A percentile compares a stretch with the other conserved stretches of the same genome.
Evolutionary conservation across 257 asterid genomes (phyloP).

Genomic region (Nyctanthes arbortristis): DNA sequence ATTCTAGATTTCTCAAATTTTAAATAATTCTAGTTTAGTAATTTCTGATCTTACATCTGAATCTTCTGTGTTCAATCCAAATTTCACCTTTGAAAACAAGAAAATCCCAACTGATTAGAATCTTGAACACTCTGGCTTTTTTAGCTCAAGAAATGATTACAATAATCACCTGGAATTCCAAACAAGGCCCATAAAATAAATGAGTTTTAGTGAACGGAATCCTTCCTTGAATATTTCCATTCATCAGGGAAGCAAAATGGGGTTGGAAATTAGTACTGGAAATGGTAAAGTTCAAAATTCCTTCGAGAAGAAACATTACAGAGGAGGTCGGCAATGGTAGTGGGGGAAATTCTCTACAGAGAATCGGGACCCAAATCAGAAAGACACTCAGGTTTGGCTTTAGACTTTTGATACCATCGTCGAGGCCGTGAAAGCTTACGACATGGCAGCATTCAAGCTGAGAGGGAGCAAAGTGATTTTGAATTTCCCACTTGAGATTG

Average conservation of each 20-base stretch:
- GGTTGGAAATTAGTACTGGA: neutral
- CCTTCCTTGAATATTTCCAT: constrained; percentile 67
- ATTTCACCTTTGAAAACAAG: constrained; percentile 27
- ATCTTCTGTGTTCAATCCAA: neutral
- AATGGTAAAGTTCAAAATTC: constrained; percentile 17
- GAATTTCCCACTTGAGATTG: constrained; percentile 84
- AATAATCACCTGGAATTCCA: constrained; percentile 38
- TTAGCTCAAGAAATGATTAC: neutral
- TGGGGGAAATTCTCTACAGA: constrained; percentile 79
- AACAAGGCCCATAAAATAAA: constrained; percentile 22
- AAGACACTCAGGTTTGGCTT: constrained; percentile 72
- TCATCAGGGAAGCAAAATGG: constrained; percentile 32
- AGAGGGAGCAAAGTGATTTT: constrained; percentile 68
- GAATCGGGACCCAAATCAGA: constrained; percentile 71
- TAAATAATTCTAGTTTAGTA: constrained; percentile 34
- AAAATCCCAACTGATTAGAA: neutral
- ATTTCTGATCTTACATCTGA: constrained; percentile 28
- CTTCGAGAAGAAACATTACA: constrained; percentile 51
- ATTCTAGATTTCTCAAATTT: constrained; percentile 43
- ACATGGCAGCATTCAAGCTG: constrained; percentile 72
- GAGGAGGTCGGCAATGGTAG: constrained; percentile 68
- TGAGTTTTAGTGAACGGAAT: constrained; percentile 41
- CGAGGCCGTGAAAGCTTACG: constrained; percentile 74
- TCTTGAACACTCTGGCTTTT: constrained; percentile 17
- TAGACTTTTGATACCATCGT: constrained; percentile 70